Evolutionary conservation across 1,284 basidiomycete genomes (phyloP), one percentile per base, ranked within the genome.

Genomic region (Megacollybia platyphylla): DNA sequence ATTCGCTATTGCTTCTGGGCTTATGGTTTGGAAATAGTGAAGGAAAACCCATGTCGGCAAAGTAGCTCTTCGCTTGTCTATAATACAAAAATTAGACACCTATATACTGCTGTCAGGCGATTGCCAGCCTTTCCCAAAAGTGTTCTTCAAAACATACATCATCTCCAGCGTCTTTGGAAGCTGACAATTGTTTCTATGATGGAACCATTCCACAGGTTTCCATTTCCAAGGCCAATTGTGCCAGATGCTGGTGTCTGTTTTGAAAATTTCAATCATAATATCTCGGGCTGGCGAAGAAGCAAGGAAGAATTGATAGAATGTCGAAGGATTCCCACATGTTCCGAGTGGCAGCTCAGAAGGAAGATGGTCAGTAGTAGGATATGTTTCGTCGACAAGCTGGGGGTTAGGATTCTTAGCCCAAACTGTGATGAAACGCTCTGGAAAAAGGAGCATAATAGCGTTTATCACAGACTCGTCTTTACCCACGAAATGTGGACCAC

Each of bases 1-100:
- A 93, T 54, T 40, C 61, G 0, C 48, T 70, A 1, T 58, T 91
- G 8, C 53, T 92, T 1, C 44, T 65, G 6, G 87, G 87, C 0
- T 54, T 87, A 15, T 86, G 76, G 72, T 71, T 67, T 43, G 73
- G 75, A 8, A 41, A 36, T 63, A 65, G 46, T 53, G 68, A 30
- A 18, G 30, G 40, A 18, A 43, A 10, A 40, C 13, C 26, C 11
- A 44, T 3, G 30, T 27, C 13, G 24, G 29, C 9, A 10, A 38
- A 40, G 30, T 13, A 24, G n/a, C 11, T 36, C 20, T 36, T 10
- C 10, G n/a, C n/a, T 13, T 43, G 17, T 18, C 11, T 38, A 20
- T 11, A 11, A 5, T 13, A 11, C n/a, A 13, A 5, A 38, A n/a
- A 38, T 20, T 20, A 38, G 10, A 38, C 13, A 15, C 18, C 36